A percentile compares a stretch with the other conserved stretches of the same genome.
These are phyloP conservation scores for Leptodontidium sp. DNA, from an alignment of 2,329 filamentous ascomycete species.

Conservation along the genomic window DNA sequence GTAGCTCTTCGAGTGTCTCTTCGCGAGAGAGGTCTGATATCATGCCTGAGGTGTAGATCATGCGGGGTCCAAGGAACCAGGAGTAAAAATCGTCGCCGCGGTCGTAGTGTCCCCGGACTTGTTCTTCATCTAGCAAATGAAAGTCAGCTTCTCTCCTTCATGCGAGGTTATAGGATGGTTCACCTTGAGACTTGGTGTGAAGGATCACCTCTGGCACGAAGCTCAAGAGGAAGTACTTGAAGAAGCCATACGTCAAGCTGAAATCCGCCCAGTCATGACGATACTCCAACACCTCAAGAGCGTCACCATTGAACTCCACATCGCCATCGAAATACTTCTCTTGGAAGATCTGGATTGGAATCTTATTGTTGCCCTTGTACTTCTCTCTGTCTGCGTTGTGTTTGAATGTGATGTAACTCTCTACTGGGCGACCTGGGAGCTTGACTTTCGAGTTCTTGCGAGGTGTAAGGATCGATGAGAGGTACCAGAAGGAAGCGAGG, in stretches of 20 bases:
- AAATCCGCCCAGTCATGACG: conserved; percentile 49
- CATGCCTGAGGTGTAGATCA: conserved; percentile 48
- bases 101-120: conserved; percentile 47
- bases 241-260: conserved; percentile 44
- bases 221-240: conserved; percentile 45
- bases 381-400: conserved; percentile 37
- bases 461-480: conserved; percentile 39
- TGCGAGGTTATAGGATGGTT: neutral
- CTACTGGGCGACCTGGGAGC: conserved; percentile 40
- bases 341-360: conserved; percentile 44
- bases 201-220: conserved; percentile 44
- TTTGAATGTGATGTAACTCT: conserved; percentile 45
- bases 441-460: conserved; percentile 44
- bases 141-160: too few species aligned
- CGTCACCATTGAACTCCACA: conserved; percentile 48
- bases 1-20: conserved; percentile 47
- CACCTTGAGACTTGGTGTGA: conserved; percentile 39
- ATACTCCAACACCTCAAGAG: conserved; percentile 47
- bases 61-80: conserved; percentile 48
- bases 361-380: conserved; percentile 42
- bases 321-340: conserved; percentile 47
- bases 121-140: conserved; percentile 42
- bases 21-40: conserved; percentile 44
- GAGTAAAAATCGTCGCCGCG: conserved; percentile 47
- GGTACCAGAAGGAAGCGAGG: conserved; percentile 40